Percentiles rank a stretch among this genome's conserved stretches.
Conservation (phyloP, 1,284 basidiomycete species). For the Chiua sp. region DNA sequence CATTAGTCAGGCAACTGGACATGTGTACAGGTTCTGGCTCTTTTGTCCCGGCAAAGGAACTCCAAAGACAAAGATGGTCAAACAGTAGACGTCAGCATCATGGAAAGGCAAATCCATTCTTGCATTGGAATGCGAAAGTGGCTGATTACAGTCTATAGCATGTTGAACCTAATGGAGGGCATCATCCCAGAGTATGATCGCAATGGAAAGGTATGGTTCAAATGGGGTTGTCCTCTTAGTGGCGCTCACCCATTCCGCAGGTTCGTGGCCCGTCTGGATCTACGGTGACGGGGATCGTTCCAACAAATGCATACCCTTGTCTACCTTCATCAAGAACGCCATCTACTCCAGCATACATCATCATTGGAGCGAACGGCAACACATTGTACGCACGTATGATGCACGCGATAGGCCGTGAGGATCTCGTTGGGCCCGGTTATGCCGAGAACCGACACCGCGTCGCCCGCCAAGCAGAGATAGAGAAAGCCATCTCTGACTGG, state of each 20-base stretch:
- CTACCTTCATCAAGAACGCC: slow-evolving; percentile 49
- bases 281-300: slow-evolving; percentile 74
- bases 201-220: slow-evolving; percentile 57
- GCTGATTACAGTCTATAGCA: slow-evolving; percentile 39
- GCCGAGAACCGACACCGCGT: slow-evolving; percentile 70
- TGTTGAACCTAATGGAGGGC: slow-evolving; percentile 79
- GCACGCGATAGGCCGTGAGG: slow-evolving; percentile 59
- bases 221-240: background rate
- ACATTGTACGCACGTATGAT: slow-evolving; percentile 70
- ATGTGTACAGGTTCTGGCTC: slow-evolving; percentile 65
- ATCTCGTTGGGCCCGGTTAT: slow-evolving; percentile 60
- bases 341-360: slow-evolving; percentile 55
- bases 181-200: slow-evolving; percentile 78
- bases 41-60: slow-evolving; percentile 58
- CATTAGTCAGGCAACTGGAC: background rate
- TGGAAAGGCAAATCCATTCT: slow-evolving; percentile 57
- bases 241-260: slow-evolving; percentile 33
- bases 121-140: background rate
- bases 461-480: slow-evolving; percentile 60
- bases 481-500: slow-evolving; percentile 64
- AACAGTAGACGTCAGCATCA: slow-evolving; percentile 75
- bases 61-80: slow-evolving; percentile 49
- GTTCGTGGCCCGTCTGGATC: slow-evolving; percentile 74
- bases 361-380: slow-evolving; percentile 75
- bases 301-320: slow-evolving; percentile 75